phyloP scores from a whole-genome alignment of 306 rosid species.

The Inga oerstediana region DNA sequence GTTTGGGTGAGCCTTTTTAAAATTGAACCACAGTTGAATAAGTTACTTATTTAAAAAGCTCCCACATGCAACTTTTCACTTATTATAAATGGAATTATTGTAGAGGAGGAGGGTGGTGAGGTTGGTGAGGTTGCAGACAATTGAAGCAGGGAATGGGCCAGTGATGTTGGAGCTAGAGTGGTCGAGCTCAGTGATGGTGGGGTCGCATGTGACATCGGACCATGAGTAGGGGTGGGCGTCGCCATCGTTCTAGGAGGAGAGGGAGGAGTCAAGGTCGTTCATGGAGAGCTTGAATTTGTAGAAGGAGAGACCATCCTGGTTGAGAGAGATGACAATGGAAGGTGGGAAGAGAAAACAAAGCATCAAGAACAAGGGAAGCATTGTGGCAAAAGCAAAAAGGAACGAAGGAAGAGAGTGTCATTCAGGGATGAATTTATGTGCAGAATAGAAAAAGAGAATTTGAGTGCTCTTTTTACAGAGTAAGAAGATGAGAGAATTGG shows the following conservation, averaged over 20 bases:
- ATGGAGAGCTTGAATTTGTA: conserved; percentile 54
- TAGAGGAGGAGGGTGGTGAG: conserved; percentile 37
- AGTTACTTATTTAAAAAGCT: too few relatives aligned
- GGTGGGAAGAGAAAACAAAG: conserved; percentile 10
- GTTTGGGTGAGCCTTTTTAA: too few relatives aligned
- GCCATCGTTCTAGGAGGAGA: conserved; percentile 62
- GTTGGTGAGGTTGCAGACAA: conserved; percentile 62
- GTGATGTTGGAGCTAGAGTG: conserved; percentile 59
- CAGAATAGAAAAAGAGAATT: too few relatives aligned
- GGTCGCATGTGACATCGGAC: conserved; percentile 60
- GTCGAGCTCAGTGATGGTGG: conserved; percentile 42
- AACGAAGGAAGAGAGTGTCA: too few relatives aligned
- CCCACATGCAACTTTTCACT: too few relatives aligned
- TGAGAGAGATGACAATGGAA: conserved; percentile 31
- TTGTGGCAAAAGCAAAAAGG: too few relatives aligned
- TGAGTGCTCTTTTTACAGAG: too few relatives aligned
- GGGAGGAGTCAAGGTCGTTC: conserved; percentile 50
- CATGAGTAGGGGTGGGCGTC: conserved; percentile 67
- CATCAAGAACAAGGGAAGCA: conserved; percentile 25
- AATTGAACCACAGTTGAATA: too few relatives aligned
- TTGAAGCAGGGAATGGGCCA: conserved; percentile 59
- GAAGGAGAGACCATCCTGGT: conserved; percentile 68
- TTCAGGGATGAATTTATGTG: too few relatives aligned
- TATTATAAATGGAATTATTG: conserved; percentile 62
- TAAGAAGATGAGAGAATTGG: too few relatives aligned